phyloP scores from a whole-genome alignment of 1,139 yeast genomes.

The Sugiyamaella xylanicola region DNA sequence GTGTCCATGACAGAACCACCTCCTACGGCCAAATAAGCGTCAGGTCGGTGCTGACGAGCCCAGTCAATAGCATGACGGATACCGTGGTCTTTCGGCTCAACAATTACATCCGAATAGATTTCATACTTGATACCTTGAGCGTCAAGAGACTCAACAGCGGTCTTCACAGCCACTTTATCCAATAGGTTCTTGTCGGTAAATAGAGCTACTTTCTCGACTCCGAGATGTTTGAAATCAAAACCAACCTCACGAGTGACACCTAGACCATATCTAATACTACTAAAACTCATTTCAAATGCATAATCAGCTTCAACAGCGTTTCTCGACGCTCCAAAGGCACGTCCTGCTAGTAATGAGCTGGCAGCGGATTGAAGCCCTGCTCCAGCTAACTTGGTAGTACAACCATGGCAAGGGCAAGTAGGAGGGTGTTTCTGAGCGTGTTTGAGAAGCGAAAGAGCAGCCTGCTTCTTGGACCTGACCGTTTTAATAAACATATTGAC shows the following conservation, averaged over 20 bases:
- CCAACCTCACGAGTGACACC: conserved; percentile 47
- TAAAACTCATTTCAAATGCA: conserved; percentile 48
- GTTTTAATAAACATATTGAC: conserved; percentile 21
- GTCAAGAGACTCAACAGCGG: conserved; percentile 43
- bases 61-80: conserved; percentile 45
- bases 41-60: conserved; percentile 43
- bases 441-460: conserved; percentile 32
- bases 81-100: conserved; percentile 47
- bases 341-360: conserved; percentile 23
- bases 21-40: conserved; percentile 48
- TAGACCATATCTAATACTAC: conserved; percentile 46
- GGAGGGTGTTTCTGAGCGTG: conserved; percentile 40
- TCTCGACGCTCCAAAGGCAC: conserved; percentile 25
- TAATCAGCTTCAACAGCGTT: conserved; percentile 39
- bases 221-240: conserved; percentile 44
- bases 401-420: conserved; percentile 43
- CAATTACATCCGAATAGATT: conserved; percentile 43
- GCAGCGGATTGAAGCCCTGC: conserved; percentile 23
- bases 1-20: conserved; percentile 49
- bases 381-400: conserved; percentile 31
- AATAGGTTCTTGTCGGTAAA: conserved; percentile 41
- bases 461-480: conserved; percentile 22
- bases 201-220: conserved; percentile 41
- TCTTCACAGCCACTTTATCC: conserved; percentile 39
- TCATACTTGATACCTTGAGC: conserved; percentile 43